These are phyloP conservation scores for Aureobasidium musti DNA, from an alignment of 2,329 filamentous ascomycete species.

Conservation along the genomic window DNA sequence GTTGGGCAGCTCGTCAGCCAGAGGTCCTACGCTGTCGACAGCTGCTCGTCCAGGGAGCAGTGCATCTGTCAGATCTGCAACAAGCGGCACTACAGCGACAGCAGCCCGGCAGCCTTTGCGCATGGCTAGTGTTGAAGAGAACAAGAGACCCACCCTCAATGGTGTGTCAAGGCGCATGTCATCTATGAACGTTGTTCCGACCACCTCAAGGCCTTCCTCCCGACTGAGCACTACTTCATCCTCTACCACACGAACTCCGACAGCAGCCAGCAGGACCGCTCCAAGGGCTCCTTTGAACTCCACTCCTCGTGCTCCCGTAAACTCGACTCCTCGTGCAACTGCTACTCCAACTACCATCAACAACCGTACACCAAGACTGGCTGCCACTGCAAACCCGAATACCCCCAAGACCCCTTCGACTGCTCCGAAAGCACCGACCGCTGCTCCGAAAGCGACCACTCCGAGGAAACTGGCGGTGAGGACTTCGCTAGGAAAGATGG, in stretches of 20 bases:
- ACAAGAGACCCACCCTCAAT: conserved; percentile 26
- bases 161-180: conserved; percentile 28
- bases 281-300: not conserved
- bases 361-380: conserved; percentile 20
- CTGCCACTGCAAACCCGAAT: not conserved
- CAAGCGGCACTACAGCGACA: conserved; percentile 16
- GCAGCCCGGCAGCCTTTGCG: conserved; percentile 13
- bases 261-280: not conserved
- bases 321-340: conserved; percentile 2
- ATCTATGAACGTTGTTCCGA: conserved; percentile 16
- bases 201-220: conserved; percentile 5
- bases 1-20: conserved; percentile 16
- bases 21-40: conserved; percentile 7
- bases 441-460: conserved; percentile 7
- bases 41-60: conserved; percentile 14
- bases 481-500: conserved; percentile 4
- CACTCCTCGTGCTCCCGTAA: conserved; percentile 9
- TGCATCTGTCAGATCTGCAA: conserved; percentile 15
- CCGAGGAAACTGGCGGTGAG: conserved; percentile 26
- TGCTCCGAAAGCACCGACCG: not conserved
- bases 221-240: conserved; percentile 14
- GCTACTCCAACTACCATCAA: conserved; percentile 11
- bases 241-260: conserved; percentile 5
- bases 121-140: conserved; percentile 16
- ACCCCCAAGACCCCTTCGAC: not conserved